Evolutionary conservation across 139 green algal genomes (phyloP).

Genomic region (Pseudopediastrum boryanum): DNA sequence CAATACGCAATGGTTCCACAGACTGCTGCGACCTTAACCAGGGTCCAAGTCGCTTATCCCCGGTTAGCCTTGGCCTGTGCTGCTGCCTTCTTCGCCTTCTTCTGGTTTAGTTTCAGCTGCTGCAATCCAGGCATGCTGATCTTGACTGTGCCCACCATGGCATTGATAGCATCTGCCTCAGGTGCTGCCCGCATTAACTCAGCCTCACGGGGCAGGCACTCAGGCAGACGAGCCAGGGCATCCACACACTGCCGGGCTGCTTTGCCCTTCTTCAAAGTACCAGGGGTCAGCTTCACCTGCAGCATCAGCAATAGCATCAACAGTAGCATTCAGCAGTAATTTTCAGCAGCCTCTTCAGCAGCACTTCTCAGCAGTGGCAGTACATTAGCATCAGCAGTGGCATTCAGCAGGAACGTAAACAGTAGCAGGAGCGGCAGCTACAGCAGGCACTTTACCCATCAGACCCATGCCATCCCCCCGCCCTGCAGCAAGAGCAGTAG

Average conservation of each 20-base stretch:
- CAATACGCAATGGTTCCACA: no score
- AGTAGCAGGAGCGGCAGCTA: no score
- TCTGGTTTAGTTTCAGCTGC: constrained; percentile 71
- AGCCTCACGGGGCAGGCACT: constrained; percentile 46
- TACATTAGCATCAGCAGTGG: no score
- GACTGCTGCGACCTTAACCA: no score
- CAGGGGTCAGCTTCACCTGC: constrained; percentile 67
- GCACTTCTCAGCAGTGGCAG: no score
- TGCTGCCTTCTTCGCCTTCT: constrained; percentile 58
- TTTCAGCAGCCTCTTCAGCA: no score
- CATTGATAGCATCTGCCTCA: constrained; percentile 84
- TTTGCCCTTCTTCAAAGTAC: constrained; percentile 93
- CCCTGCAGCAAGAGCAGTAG: no score
- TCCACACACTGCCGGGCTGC: constrained; percentile 79
- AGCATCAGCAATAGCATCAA: no score
- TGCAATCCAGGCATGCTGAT: constrained; percentile 84
- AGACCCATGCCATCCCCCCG: no score
- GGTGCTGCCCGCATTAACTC: constrained; percentile 77
- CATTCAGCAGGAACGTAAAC: no score
- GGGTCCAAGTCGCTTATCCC: background rate
- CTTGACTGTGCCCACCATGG: constrained; percentile 89
- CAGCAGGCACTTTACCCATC: no score
- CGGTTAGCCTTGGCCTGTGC: constrained; percentile 3
- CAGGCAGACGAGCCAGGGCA: constrained; percentile 62
- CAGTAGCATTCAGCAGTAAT: no score